Percentiles rank a stretch among this genome's conserved stretches.
Conservation (phyloP, 495 filamentous ascomycete species). For the Penicillium coffeae region DNA sequence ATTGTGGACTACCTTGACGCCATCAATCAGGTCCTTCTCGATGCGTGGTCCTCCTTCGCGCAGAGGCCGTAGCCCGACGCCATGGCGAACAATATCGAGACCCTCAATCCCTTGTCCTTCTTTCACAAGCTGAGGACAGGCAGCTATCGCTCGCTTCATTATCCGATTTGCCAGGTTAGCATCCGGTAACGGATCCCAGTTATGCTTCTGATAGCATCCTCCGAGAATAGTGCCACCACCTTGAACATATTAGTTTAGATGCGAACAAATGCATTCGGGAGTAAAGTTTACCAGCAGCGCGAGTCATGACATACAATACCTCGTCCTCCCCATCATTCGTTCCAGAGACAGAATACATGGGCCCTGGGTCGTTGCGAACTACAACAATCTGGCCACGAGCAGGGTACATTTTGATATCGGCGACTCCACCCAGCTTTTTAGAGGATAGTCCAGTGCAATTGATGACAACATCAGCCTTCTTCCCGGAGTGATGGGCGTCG, state of each 20-base stretch:
- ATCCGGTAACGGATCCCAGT: conserved; percentile 80
- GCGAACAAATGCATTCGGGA: neutral
- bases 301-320: conserved; percentile 82
- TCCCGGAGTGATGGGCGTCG: conserved; percentile 56
- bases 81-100: conserved; percentile 81
- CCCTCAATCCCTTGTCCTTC: conserved; percentile 73
- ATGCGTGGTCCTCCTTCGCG: conserved; percentile 73
- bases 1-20: conserved; percentile 82
- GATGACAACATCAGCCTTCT: conserved; percentile 65
- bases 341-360: conserved; percentile 67
- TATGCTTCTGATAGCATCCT: conserved; percentile 77
- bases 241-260: conserved; percentile 6
- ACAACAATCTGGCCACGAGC: conserved; percentile 84
- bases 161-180: conserved; percentile 78
- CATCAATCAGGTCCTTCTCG: conserved; percentile 72
- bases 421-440: conserved; percentile 73
- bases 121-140: conserved; percentile 67
- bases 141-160: conserved; percentile 76
- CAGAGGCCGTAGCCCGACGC: conserved; percentile 79
- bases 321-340: conserved; percentile 81
- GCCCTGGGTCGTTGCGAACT: conserved; percentile 74
- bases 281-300: conserved; percentile 60
- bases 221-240: conserved; percentile 77
- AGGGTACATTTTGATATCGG: conserved; percentile 69
- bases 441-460: conserved; percentile 86